Evolutionary conservation across 2,329 filamentous ascomycete species (phyloP).

Genomic region (Chrysosporium keratinophilum): DNA sequence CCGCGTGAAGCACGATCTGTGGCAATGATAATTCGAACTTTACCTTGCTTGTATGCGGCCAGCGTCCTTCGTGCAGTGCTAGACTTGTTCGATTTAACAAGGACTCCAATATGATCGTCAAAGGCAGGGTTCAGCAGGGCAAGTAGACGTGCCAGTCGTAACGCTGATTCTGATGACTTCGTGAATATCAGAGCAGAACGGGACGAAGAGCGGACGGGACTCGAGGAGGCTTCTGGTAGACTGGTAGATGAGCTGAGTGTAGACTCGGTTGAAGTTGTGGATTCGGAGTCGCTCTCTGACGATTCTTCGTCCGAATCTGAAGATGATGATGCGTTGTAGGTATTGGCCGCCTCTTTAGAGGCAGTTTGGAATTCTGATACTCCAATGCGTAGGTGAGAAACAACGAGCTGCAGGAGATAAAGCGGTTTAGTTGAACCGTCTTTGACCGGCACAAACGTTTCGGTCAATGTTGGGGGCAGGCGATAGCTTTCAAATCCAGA

Average conservation of each 20-base stretch:
- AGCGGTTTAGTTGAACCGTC: constrained; percentile 67
- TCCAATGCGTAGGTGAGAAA: constrained; percentile 27
- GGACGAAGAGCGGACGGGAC: constrained; percentile 15
- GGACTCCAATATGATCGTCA: constrained; percentile 51
- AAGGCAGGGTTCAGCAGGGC: constrained; percentile 53
- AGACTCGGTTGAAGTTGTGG: constrained; percentile 16
- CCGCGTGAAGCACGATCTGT: constrained; percentile 90
- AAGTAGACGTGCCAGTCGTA: constrained; percentile 75
- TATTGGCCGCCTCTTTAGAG: background rate
- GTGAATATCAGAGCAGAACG: constrained; percentile 66
- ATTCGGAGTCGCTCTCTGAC: constrained; percentile 21
- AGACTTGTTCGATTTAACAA: constrained; percentile 69
- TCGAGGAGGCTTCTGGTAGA: constrained; percentile 25
- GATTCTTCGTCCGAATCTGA: constrained; percentile 27
- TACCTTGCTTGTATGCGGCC: constrained; percentile 52
- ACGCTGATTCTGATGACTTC: constrained; percentile 76
- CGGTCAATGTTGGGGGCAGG: constrained; percentile 54
- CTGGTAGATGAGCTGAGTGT: constrained; percentile 18
- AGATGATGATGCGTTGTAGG: constrained; percentile 21
- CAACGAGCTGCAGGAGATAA: constrained; percentile 68
- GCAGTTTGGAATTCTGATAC: background rate
- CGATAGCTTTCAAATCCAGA: constrained; percentile 42
- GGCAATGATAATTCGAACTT: constrained; percentile 66
- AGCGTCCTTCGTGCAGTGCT: constrained; percentile 58
- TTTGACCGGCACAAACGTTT: constrained; percentile 57